Percentiles rank a stretch among this genome's conserved stretches.
These are phyloP conservation scores for Begonia peltatifolia DNA, from an alignment of 306 rosid genomes.

Conservation along the genomic window DNA sequence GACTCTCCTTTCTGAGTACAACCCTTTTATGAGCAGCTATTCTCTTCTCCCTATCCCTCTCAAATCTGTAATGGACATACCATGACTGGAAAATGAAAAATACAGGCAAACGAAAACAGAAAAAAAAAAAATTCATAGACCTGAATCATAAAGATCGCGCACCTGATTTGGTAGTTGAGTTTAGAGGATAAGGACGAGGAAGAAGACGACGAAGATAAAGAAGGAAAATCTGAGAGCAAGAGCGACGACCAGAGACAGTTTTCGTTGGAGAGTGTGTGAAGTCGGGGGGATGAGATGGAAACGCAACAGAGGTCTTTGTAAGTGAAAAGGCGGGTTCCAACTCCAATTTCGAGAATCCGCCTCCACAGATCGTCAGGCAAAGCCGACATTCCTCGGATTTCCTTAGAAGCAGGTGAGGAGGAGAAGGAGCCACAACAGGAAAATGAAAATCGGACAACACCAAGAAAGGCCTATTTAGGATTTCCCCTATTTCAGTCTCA, in stretches of 20 bases:
- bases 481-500: no score
- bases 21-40: constrained; percentile 38
- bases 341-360: constrained; percentile 47
- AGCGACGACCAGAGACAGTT: constrained; percentile 45
- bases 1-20: constrained; percentile 55
- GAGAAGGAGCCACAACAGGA: no score
- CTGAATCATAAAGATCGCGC: background rate
- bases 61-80: constrained; percentile 23
- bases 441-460: no score
- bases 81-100: no score
- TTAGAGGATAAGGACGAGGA: constrained; percentile 17
- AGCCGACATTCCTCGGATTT: constrained; percentile 4
- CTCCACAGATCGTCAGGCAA: constrained; percentile 68
- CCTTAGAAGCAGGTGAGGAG: no score
- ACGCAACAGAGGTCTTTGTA: constrained; percentile 57
- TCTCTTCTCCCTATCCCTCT: constrained; percentile 48
- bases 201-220: constrained; percentile 1
- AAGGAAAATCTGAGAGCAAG: constrained; percentile 41
- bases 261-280: constrained; percentile 44
- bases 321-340: constrained; percentile 13
- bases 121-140: background rate
- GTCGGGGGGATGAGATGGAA: constrained; percentile 53
- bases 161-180: constrained; percentile 45
- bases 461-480: no score
- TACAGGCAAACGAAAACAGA: background rate